Percentiles rank a stretch among this genome's conserved stretches.
These are phyloP conservation scores for Tuber borchii DNA, from an alignment of 495 filamentous ascomycete species.

Conservation along the genomic window DNA sequence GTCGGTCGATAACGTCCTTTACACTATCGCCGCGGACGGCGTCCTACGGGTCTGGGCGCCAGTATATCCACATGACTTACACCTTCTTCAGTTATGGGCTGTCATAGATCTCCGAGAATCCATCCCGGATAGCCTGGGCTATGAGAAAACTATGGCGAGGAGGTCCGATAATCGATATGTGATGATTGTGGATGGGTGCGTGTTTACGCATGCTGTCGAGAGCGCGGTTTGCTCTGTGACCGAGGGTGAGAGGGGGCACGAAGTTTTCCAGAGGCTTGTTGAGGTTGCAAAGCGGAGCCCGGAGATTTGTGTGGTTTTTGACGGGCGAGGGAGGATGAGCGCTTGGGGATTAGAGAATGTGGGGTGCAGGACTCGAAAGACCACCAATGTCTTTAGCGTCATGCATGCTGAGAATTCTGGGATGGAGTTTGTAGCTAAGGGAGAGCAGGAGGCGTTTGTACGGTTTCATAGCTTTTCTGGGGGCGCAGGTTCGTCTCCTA, in stretches of 20 bases:
- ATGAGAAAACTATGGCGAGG: not conserved
- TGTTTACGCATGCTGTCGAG: constrained; percentile 71
- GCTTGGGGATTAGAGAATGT: constrained; percentile 93
- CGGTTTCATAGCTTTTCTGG: constrained; percentile 68
- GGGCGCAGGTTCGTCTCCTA: constrained; percentile 43
- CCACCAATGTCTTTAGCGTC: constrained; percentile 76
- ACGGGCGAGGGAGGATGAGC: constrained; percentile 79
- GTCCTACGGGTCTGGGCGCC: constrained; percentile 77
- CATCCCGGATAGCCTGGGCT: constrained; percentile 47
- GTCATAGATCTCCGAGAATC: constrained; percentile 70
- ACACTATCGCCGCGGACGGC: constrained; percentile 81
- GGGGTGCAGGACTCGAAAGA: constrained; percentile 62
- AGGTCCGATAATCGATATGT: constrained; percentile 56
- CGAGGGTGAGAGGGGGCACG: constrained; percentile 55
- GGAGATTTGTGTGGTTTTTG: constrained; percentile 79
- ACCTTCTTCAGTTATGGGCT: constrained; percentile 71
- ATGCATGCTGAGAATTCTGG: constrained; percentile 60
- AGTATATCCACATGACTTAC: constrained; percentile 63
- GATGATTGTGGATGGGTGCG: constrained; percentile 76
- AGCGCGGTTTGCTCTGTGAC: constrained; percentile 57
- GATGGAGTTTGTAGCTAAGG: constrained; percentile 12
- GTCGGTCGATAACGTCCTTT: constrained; percentile 80
- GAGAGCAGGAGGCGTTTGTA: constrained; percentile 53
- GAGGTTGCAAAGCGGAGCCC: constrained; percentile 79
- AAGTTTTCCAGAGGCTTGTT: constrained; percentile 73